A percentile compares a stretch with the other conserved stretches of the same genome.
These are phyloP conservation scores for Xylaria longipes DNA, from an alignment of 495 filamentous ascomycete species.

Conservation along the genomic window DNA sequence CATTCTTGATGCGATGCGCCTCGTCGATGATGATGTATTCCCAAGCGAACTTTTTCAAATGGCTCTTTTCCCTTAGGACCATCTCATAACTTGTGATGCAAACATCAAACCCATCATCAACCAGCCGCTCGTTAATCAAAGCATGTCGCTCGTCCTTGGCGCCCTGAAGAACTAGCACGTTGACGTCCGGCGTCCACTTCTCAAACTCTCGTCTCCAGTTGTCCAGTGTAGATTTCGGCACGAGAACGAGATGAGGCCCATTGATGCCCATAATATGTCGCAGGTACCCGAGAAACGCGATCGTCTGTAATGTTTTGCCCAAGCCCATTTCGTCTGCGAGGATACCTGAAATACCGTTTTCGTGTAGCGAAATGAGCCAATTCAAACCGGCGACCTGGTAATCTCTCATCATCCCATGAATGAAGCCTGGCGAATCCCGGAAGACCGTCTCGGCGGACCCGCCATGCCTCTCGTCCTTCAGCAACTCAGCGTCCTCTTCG, in stretches of 20 bases:
- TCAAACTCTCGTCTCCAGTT: constrained; percentile 97
- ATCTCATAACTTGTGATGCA: constrained; percentile 97
- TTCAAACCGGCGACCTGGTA: constrained; percentile 95
- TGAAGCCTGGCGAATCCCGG: constrained; percentile 86
- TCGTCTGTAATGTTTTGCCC: constrained; percentile 92
- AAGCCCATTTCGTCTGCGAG: constrained; percentile 97
- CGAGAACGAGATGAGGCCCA: constrained; percentile 91
- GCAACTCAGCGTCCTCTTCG: constrained; percentile 94
- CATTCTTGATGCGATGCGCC: constrained; percentile 99
- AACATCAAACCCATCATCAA: constrained; percentile 91
- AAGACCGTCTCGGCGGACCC: constrained; percentile 88
- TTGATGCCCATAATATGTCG: constrained; percentile 85
- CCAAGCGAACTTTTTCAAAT: constrained; percentile 98
- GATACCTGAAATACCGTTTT: constrained; percentile 98
- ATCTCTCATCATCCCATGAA: constrained; percentile 91
- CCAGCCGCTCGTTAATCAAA: constrained; percentile 87
- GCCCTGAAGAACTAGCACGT: constrained; percentile 93
- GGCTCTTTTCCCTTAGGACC: constrained; percentile 93
- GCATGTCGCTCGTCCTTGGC: constrained; percentile 90
- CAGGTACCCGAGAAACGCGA: constrained; percentile 90
- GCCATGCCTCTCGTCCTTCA: constrained; percentile 88
- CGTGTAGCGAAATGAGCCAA: constrained; percentile 97
- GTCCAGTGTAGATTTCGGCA: constrained; percentile 97
- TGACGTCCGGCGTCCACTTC: constrained; percentile 93
- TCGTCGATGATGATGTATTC: constrained; percentile 99